These are phyloP conservation scores for Petunia secreta DNA, from an alignment of 257 asterid species.

Conservation along the genomic window DNA sequence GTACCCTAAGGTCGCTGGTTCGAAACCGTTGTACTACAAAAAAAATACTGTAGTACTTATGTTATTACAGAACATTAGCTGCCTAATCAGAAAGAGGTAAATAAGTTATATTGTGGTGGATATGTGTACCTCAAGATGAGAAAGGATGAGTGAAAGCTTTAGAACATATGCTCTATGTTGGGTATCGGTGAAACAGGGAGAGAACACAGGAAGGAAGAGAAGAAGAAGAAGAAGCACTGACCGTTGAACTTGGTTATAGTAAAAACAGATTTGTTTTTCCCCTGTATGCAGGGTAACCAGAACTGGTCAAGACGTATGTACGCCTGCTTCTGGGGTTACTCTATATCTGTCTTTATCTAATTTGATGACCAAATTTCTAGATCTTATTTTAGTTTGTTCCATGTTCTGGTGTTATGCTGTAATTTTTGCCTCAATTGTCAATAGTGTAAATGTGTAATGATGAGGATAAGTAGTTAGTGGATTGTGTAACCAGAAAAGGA, in stretches of 20 bases:
- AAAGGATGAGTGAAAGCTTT: slow-evolving; percentile 5
- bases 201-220: neutral
- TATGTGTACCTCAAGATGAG: neutral
- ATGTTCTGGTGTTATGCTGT: no score
- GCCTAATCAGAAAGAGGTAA: neutral
- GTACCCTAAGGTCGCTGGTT: no score
- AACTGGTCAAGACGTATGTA: neutral
- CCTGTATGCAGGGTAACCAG: neutral
- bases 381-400: neutral
- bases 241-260: neutral
- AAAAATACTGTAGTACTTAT: neutral
- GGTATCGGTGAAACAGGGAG: neutral
- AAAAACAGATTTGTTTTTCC: neutral
- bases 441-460: neutral
- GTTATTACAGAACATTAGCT: slow-evolving; percentile 4
- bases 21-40: no score
- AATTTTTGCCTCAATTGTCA: neutral
- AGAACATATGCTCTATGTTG: neutral
- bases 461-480: neutral
- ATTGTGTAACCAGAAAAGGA: slow-evolving; percentile 16
- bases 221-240: neutral
- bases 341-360: neutral
- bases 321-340: neutral
- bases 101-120: neutral
- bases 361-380: slow-evolving; percentile 4